phyloP scores from a whole-genome alignment of 1,284 basidiomycete species.

The Xerocomus amazonicus region DNA sequence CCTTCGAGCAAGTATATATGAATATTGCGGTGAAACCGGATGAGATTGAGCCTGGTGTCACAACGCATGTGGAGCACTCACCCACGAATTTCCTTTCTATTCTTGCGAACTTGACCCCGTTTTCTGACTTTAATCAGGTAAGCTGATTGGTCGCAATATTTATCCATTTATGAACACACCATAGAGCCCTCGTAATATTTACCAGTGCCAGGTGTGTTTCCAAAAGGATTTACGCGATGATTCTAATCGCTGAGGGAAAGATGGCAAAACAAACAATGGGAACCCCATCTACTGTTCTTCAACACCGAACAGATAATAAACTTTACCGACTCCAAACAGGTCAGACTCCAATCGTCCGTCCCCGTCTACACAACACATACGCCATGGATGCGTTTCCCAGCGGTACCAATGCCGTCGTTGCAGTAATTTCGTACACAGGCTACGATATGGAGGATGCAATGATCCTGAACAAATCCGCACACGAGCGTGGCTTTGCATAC shows the following conservation, averaged over 20 bases:
- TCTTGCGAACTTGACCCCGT: constrained; percentile 76
- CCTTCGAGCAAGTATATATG: constrained; percentile 99
- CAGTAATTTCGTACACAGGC: constrained; percentile 99
- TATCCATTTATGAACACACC: constrained; percentile 1
- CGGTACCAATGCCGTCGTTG: constrained; percentile 97
- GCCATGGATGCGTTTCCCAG: constrained; percentile 99
- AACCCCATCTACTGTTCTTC: constrained; percentile 89
- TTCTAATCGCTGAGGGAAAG: constrained; percentile 39
- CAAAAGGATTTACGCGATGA: constrained; percentile 1
- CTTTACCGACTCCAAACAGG: constrained; percentile 94
- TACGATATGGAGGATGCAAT: constrained; percentile 99
- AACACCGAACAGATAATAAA: constrained; percentile 97
- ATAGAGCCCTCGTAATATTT: constrained; percentile 82
- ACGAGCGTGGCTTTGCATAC: constrained; percentile 97
- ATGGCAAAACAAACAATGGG: constrained; percentile 99
- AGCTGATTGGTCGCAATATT: constrained; percentile 4
- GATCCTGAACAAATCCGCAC: constrained; percentile 99
- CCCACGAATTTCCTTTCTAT: constrained; percentile 96
- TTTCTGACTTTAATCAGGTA: constrained; percentile 97
- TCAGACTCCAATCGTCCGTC: constrained; percentile 94
- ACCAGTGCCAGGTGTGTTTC: constrained; percentile 72
- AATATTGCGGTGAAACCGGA: constrained; percentile 91
- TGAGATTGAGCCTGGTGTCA: constrained; percentile 81
- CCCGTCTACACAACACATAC: constrained; percentile 90
- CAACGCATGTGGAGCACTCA: constrained; percentile 90